Conservation (phyloP, 2,329 filamentous ascomycete species). For the Hymenoscyphus fraxineus region DNA sequence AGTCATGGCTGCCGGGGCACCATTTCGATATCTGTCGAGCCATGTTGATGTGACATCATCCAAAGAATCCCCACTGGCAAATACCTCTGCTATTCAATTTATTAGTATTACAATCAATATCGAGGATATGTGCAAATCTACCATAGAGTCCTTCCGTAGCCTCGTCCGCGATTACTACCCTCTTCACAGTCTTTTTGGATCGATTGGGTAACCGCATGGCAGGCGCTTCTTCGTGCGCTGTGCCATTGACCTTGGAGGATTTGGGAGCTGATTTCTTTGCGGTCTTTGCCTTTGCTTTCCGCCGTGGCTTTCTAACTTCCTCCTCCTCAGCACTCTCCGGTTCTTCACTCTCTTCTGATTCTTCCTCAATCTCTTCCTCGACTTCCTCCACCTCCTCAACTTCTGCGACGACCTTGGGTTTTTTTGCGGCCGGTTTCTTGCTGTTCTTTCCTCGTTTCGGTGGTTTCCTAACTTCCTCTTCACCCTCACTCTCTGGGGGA, state of each 20-base stretch:
- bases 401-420: conserved; percentile 60
- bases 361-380: conserved; percentile 40
- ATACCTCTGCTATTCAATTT: conserved; percentile 53
- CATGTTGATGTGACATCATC: conserved; percentile 58
- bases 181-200: conserved; percentile 36
- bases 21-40: conserved; percentile 53
- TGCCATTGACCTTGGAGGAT: conserved; percentile 61
- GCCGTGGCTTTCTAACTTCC: conserved; percentile 39
- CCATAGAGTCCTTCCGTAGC: conserved; percentile 30
- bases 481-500: conserved; percentile 42
- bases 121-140: conserved; percentile 13
- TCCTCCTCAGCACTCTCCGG: conserved; percentile 46
- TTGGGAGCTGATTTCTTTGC: conserved; percentile 57
- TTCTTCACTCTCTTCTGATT: conserved; percentile 41
- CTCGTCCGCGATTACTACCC: conserved; percentile 43
- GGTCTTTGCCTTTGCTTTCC: conserved; percentile 33
- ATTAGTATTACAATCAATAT: conserved; percentile 22
- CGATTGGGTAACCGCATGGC: conserved; percentile 39
- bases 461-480: conserved; percentile 42
- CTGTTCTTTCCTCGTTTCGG: conserved; percentile 37
- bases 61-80: conserved; percentile 53
- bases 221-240: conserved; percentile 52
- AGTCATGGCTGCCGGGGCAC: conserved; percentile 52
- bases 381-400: conserved; percentile 39
- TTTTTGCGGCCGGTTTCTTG: conserved; percentile 59